Base-by-base conservation (phyloP, 1,284 basidiomycete species). In the Sanguinoderma infundibulare region DNA sequence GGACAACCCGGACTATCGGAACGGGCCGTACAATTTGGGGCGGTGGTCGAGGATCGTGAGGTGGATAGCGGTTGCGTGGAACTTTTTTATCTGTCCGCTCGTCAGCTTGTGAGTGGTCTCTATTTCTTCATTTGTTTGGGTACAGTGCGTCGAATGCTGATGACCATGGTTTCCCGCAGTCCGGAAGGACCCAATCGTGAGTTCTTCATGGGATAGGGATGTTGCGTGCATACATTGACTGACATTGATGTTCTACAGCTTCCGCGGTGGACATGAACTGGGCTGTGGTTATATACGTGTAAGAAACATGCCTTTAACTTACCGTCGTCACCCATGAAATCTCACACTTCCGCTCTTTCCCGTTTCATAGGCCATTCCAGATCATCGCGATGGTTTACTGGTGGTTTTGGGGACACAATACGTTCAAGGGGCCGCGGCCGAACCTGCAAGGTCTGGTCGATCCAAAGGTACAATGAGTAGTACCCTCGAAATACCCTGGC, bases 51-150 rank as follows among this genome's bases (percentile, higher is more conserved):
- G 30, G 30, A 12, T 22, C n/a, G 24, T 51, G n/a, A 35, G 49
- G n/a, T 51, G 49, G 49, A 10, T 34, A 8, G 49, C 49, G 20
- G 49, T 51, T 14, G 49, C 49, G 32, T 51, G 49, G 49, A 51
- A 51, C 49, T 51, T 51, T 32, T 51, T 51, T 20, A 51, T 51
- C 8, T 51, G 49, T 35, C 49, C 49, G 32, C n/a, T 51, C 20
- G 49, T 51, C 32, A 51, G 49, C 49, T 51, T 51, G 49, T 51
- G 34, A 51, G 49, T 51, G 10, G n/a, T n/a, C n/a, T n/a, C n/a
- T n/a, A n/a, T n/a, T n/a, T n/a, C 5, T 17, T n/a, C 9, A 9
- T 34, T 5, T 9, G 0, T 32, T 3, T 20, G 7, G 9, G 5
- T 30, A 7, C 32, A n/a, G 26, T 35, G 30, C 2, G 32, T 1